Base-by-base conservation (phyloP, 352 stramenopile genomes). In the Pythium biforme region DNA sequence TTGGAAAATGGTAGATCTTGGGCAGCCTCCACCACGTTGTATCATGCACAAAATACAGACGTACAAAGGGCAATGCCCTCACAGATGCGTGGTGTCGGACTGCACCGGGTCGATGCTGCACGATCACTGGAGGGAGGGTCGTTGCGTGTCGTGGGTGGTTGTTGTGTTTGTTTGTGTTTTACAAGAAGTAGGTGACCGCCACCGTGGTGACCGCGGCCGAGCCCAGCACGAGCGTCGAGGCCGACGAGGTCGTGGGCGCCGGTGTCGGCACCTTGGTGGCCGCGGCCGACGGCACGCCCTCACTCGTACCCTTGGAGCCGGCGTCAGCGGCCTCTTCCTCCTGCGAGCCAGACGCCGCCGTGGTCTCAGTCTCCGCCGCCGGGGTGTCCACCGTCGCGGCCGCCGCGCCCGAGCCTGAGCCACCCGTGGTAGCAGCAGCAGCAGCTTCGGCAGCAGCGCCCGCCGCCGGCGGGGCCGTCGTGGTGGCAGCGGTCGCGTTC, bases 121-220 rank as follows among this genome's bases (percentile, higher is more conserved):
- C n/a, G n/a, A n/a, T n/a, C n/a, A n/a, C n/a, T n/a, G n/a, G n/a
- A n/a, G n/a, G n/a, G n/a, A n/a, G n/a, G n/a, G n/a, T n/a, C 11
- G 43, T 49, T 49, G 11, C 43, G 43, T 12, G n/a, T n/a, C n/a
- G n/a, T n/a, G n/a, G n/a, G n/a, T n/a, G n/a, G n/a, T n/a, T 7
- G 43, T 49, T 49, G 11, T 19, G 43, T 12, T 20, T 7, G 22
- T 0, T 56, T 5, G 31, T 22, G 12, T 33, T 12, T 62, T 58
- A 64, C 58, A 64, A 52, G 25, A 57, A 34, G 58, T 53, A 58
- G 15, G 48, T 58, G 29, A 52, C 27, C 19, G 45, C 33, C 6
- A 46, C 48, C 23, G 47, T 26, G 34, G 40, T 52, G 12, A 50
- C 39, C 34, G 58, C 58, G 40, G 48, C 58, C 47, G 47, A 57